Conservation (phyloP, 768 basidiomycete species). For the Heimioporus sp. region DNA sequence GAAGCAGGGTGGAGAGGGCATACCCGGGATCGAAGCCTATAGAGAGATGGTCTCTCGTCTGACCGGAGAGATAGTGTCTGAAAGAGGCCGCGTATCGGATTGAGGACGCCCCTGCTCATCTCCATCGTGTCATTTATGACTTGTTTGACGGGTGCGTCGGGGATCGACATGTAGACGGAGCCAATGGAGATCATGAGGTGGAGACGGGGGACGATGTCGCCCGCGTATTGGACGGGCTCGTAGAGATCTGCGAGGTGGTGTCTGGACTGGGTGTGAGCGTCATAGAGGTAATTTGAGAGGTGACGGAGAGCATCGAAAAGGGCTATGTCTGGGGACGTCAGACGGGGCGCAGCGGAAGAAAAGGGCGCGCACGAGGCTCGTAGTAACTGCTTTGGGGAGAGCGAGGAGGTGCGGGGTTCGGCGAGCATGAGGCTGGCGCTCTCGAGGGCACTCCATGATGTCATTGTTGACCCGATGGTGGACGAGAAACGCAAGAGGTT, state of each 20-base stretch:
- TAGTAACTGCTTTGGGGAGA: constrained; percentile 99
- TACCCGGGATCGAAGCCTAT: constrained; percentile 83
- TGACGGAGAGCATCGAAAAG: constrained; percentile 96
- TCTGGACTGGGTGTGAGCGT: constrained; percentile 86
- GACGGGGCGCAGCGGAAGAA: neutral
- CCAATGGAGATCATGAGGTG: constrained; percentile 99
- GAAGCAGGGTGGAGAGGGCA: constrained; percentile 14
- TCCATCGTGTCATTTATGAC: constrained; percentile 99
- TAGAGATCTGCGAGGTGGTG: constrained; percentile 98
- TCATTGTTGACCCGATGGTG: no score
- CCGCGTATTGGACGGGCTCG: constrained; percentile 99
- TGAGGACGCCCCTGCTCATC: constrained; percentile 96
- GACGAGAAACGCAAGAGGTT: no score
- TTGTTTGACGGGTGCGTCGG: constrained; percentile 96
- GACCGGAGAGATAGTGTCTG: constrained; percentile 94
- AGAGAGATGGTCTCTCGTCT: constrained; percentile 95
- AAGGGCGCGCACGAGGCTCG: constrained; percentile 74
- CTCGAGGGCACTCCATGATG: constrained; percentile 98
- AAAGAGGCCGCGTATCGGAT: constrained; percentile 96
- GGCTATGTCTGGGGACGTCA: constrained; percentile 77
- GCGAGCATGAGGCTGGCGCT: constrained; percentile 97
- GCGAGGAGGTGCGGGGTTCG: constrained; percentile 88
- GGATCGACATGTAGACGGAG: constrained; percentile 97
- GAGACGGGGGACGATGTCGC: constrained; percentile 90
- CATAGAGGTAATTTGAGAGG: constrained; percentile 94